Base-by-base conservation (phyloP, 2,329 filamentous ascomycete species). In the Fusarium azukiicola region DNA sequence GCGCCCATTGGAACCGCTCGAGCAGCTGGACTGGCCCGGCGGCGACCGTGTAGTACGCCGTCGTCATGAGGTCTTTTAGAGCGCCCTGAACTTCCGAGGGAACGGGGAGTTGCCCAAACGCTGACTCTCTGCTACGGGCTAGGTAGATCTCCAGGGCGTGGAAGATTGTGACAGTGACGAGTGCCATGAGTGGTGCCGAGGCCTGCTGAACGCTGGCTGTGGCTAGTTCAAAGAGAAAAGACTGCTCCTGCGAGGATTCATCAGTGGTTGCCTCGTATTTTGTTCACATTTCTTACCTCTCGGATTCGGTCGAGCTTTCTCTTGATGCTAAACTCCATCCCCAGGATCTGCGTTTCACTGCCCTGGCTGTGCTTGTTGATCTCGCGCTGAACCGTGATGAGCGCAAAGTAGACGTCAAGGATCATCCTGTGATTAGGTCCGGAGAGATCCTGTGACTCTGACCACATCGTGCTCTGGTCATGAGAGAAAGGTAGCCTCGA, bases 1-100 rank as follows among this genome's bases (percentile, higher is more conserved):
- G 76, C 54, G 74, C 69, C 74, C 74, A 76, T 52, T 76, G 74
- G 38, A 76, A 76, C 47, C 72, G 40, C 47, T 76, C 74, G 5
- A 76, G 72, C 1, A 76, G 47, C 56, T 76, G 74, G 8, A 76
- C 74, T 2, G 74, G 71, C 19, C 74, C 74, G 23, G 68, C 42
- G 1, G 74, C 72, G 12, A 71, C 50, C 6, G 74, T 71, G 72
- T 76, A 69, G 54, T 76, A 76, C 13, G 74, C 74, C 0, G 72
- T 64, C 1, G 63, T 64, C 5, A 73, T 21, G 2, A 75, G 52
- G 7, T 73, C 50, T 6, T 52, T 61, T 2, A 75, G 46, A 7
- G 74, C 61, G 4, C 44, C 38, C 32, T 75, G 66, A 2, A 75
- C 67, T 14, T 63, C 42, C 0, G 23, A 36, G 13, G 74, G 71